A percentile compares a stretch with the other conserved stretches of the same genome.
phyloP scores from a whole-genome alignment of 257 asterid genomes.

The Ballota nigra region DNA sequence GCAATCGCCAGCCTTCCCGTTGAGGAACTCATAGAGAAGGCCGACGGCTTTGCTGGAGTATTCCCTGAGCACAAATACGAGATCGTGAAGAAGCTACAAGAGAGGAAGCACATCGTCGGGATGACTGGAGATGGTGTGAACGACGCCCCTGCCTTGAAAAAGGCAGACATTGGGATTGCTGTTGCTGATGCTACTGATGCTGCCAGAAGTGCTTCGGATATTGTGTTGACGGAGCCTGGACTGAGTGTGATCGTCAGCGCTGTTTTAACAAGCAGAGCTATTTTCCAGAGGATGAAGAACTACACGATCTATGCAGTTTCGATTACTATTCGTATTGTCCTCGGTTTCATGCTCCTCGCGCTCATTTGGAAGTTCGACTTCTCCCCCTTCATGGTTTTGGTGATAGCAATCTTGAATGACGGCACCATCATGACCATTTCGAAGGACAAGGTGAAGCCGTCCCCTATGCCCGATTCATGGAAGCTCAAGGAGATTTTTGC shows the following conservation, averaged over 20 bases:
- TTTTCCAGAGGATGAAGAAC: constrained; percentile 66
- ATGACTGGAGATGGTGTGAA: constrained; percentile 72
- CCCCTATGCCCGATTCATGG: constrained; percentile 62
- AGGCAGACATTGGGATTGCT: constrained; percentile 59
- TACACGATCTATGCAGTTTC: constrained; percentile 67
- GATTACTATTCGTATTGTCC: constrained; percentile 57
- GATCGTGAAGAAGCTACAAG: constrained; percentile 60
- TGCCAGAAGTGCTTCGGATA: constrained; percentile 53
- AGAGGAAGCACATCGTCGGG: constrained; percentile 52
- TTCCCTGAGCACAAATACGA: constrained; percentile 63
- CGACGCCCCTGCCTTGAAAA: constrained; percentile 60
- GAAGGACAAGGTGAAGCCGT: constrained; percentile 59
- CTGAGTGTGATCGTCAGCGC: constrained; percentile 55
- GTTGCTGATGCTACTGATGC: constrained; percentile 68
- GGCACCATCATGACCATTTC: constrained; percentile 69
- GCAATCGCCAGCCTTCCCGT: constrained; percentile 37
- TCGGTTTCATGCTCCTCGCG: constrained; percentile 58
- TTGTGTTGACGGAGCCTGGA: constrained; percentile 57
- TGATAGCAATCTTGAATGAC: constrained; percentile 59
- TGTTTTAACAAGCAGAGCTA: constrained; percentile 53
- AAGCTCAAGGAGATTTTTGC: constrained; percentile 62
- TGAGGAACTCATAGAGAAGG: constrained; percentile 58
- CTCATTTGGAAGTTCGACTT: constrained; percentile 66
- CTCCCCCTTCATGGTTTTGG: constrained; percentile 67
- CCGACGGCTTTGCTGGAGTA: constrained; percentile 65